phyloP scores from a whole-genome alignment of 495 filamentous ascomycete species.

The Aspergillus biplanus region DNA sequence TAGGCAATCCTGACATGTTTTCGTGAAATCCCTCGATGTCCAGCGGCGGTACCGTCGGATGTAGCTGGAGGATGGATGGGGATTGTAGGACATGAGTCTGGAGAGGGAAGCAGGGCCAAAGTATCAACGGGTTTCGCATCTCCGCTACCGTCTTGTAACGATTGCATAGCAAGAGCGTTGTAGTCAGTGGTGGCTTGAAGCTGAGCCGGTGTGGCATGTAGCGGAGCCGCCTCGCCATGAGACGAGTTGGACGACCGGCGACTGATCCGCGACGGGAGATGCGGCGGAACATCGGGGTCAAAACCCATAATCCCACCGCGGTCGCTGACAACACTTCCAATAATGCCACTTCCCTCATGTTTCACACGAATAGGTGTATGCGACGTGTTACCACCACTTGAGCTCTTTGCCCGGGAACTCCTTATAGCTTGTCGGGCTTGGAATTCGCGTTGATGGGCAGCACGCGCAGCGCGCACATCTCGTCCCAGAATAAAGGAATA shows the following conservation, averaged over 20 bases:
- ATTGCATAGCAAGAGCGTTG: conserved; percentile 53
- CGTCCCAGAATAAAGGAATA: conserved; percentile 68
- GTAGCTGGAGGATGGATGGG: conserved; percentile 78
- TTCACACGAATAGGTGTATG: conserved; percentile 53
- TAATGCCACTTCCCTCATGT: conserved; percentile 49
- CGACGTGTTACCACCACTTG: conserved; percentile 49
- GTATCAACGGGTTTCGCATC: conserved; percentile 46
- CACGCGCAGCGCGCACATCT: conserved; percentile 59
- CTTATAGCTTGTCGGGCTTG: conserved; percentile 48
- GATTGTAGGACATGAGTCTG: conserved; percentile 71
- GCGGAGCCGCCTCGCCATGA: conserved; percentile 38
- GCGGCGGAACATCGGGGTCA: conserved; percentile 52
- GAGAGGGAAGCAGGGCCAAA: conserved; percentile 48
- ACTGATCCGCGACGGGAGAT: conserved; percentile 46
- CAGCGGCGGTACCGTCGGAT: conserved; percentile 62
- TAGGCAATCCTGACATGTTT: conserved; percentile 84
- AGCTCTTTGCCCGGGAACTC: conserved; percentile 49
- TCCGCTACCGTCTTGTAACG: conserved; percentile 41
- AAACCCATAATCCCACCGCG: conserved; percentile 62
- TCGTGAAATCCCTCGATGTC: conserved; percentile 73
- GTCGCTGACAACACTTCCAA: conserved; percentile 60
- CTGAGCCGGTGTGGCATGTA: conserved; percentile 50
- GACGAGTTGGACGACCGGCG: conserved; percentile 55
- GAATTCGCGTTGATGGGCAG: conserved; percentile 52
- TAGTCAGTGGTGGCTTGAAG: conserved; percentile 48